phyloP scores from a whole-genome alignment of 495 filamentous ascomycete genomes.

The Aspergillus ellipticus region DNA sequence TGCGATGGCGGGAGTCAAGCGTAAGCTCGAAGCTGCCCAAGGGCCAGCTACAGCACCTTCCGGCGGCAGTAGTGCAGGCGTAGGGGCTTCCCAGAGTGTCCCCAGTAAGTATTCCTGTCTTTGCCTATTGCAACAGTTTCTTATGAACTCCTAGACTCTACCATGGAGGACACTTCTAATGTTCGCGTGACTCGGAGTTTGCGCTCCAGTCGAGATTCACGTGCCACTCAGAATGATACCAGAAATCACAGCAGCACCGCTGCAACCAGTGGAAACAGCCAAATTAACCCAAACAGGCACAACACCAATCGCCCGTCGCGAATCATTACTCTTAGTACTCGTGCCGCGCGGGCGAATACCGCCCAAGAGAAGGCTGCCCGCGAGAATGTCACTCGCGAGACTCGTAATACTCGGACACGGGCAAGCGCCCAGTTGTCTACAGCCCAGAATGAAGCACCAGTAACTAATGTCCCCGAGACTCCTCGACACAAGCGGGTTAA shows the following conservation, averaged over 20 bases:
- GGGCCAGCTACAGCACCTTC: conserved; percentile 12
- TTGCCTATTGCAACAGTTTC: background rate
- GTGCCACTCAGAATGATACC: conserved; percentile 19
- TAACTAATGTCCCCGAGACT: conserved; percentile 30
- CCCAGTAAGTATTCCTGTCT: conserved; percentile 13
- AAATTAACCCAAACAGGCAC: conserved; percentile 6
- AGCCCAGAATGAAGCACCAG: conserved; percentile 14
- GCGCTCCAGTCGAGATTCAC: conserved; percentile 24
- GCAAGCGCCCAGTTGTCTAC: conserved; percentile 17
- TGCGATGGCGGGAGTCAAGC: conserved; percentile 35
- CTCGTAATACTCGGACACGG: conserved; percentile 22
- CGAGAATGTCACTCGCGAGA: conserved; percentile 20
- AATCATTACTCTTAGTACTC: conserved; percentile 23
- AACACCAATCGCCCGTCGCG: conserved; percentile 19
- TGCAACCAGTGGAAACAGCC: conserved; percentile 6
- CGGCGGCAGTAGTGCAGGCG: conserved; percentile 6
- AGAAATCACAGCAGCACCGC: conserved; percentile 10
- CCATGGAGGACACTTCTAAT: conserved; percentile 14
- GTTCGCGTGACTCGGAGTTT: conserved; percentile 25
- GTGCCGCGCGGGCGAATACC: conserved; percentile 10
- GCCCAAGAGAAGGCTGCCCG: conserved; percentile 2
- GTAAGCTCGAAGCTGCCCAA: conserved; percentile 19
- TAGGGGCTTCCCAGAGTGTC: conserved; percentile 5
- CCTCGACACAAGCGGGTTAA: conserved; percentile 29
- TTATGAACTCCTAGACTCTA: conserved; percentile 11